Base-by-base conservation (phyloP, 768 basidiomycete species). In the Boletus subparvulus region DNA sequence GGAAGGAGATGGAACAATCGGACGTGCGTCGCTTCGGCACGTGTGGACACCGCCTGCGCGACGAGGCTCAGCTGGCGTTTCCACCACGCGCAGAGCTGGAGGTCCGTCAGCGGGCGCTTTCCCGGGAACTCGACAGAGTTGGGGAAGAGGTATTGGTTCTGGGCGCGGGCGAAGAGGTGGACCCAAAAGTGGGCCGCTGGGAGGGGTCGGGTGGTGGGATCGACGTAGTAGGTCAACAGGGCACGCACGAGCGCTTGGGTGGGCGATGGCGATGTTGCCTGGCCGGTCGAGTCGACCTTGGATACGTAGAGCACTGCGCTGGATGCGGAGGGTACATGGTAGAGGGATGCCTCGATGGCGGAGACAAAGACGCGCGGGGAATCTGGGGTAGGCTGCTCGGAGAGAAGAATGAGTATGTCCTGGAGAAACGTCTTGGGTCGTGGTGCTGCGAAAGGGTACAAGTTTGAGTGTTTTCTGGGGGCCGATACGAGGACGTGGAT, bases 231-330 rank as follows among this genome's bases (percentile, higher is more conserved):
- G 19, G 61, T 54, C 14, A 98, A 61, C 54, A 97, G 78, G 0
- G 87, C 75, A 19, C 78, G 77, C 43, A 92, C 84, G 51, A 98
- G 82, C 13, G 79, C 67, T 5, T 81, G 73, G 2, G 94, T 93
- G 4, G 90, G 90, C 40, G 87, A 82, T 0, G 86, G 88, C 5
- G 71, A 59, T 28, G 65, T 69, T 10, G 78, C 81, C 69, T 94
- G 86, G 0, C 95, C 95, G 1, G 95, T 92, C 12, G 94, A 86
- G 70, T 99, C 97, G 51, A 97, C 86, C 74, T 99, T 99, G 47
- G 92, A 91, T 50, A 99, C 79, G 71, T 98, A 97, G 33, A 98
- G 72, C 35, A 98, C 80, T 4, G 84, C 84, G 53, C 82, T 82
- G 3, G 78, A 77, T 2, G 90, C 87, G 5, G 82, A 61, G 3